A percentile compares a stretch with the other conserved stretches of the same genome.
phyloP scores from a whole-genome alignment of 2,329 filamentous ascomycete genomes.

The Cercospora sp. region DNA sequence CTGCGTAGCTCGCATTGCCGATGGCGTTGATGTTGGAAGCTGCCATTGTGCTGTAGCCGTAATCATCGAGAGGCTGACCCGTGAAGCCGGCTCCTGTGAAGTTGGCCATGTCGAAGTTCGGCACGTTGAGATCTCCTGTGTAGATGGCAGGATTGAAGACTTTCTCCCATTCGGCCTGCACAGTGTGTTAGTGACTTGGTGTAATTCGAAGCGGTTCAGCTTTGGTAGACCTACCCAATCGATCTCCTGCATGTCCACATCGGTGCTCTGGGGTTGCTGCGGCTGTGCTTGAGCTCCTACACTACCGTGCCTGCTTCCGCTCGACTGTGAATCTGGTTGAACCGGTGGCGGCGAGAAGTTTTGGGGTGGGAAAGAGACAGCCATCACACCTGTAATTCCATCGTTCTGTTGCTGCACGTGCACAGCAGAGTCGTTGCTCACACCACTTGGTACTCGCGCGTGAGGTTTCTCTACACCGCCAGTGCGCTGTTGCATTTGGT shows the following conservation, averaged over 20 bases:
- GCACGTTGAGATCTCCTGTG: constrained; percentile 38
- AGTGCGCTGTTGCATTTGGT: constrained; percentile 35
- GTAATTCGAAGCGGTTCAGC: background rate
- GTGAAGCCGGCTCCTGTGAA: constrained; percentile 31
- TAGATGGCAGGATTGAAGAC: constrained; percentile 44
- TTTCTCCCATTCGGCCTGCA: constrained; percentile 49
- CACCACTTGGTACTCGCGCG: background rate
- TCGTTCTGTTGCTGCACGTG: constrained; percentile 23
- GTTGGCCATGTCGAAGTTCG: constrained; percentile 38
- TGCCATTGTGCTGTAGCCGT: constrained; percentile 16
- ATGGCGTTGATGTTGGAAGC: constrained; percentile 19
- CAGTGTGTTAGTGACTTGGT: constrained; percentile 7
- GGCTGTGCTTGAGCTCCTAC: constrained; percentile 13
- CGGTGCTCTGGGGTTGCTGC: constrained; percentile 8
- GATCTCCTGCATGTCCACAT: constrained; percentile 53
- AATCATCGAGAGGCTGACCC: constrained; percentile 3
- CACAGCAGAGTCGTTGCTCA: constrained; percentile 15
- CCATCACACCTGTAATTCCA: constrained; percentile 5
- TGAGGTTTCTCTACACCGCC: constrained; percentile 5
- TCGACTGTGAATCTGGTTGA: constrained; percentile 23
- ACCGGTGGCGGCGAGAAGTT: constrained; percentile 31
- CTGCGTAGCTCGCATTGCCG: background rate
- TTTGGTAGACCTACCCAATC: constrained; percentile 60
- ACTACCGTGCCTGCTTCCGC: constrained; percentile 28
- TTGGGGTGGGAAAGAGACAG: constrained; percentile 23